phyloP scores from a whole-genome alignment of 176 grass and related monocot species.

The Tillandsia leiboldiana region DNA sequence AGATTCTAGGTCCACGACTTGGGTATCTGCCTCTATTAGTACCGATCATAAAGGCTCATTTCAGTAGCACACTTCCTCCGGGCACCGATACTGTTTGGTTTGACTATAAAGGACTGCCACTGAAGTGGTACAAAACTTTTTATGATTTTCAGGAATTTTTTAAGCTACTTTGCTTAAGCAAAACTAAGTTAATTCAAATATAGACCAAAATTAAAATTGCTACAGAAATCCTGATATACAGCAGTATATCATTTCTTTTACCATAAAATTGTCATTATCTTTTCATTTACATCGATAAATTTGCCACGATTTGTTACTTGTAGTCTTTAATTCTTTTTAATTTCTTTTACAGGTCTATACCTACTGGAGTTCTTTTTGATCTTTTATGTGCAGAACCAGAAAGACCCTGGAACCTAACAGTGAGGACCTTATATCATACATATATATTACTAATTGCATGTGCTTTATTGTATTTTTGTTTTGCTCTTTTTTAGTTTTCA shows the following conservation, averaged over 20 bases:
- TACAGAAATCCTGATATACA: not conserved
- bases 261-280: too few species aligned
- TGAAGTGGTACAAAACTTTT: slow-evolving; percentile 61
- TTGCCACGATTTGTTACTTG: not conserved
- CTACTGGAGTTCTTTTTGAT: slow-evolving; percentile 94
- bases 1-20: slow-evolving; percentile 75
- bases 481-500: not conserved
- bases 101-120: slow-evolving; percentile 85
- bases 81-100: slow-evolving; percentile 91
- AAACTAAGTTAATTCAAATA: too few species aligned
- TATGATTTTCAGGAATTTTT: not conserved
- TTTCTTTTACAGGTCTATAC: slow-evolving; percentile 63
- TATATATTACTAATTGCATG: too few species aligned
- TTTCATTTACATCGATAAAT: not conserved
- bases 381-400: slow-evolving; percentile 88
- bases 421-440: slow-evolving; percentile 23
- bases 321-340: slow-evolving; percentile 1
- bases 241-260: not conserved
- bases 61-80: slow-evolving; percentile 66
- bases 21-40: slow-evolving; percentile 78
- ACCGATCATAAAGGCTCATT: slow-evolving; percentile 85
- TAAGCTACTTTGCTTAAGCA: too few species aligned
- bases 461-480: not conserved
- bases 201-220: too few species aligned
- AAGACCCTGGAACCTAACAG: slow-evolving; percentile 95